Base-by-base conservation (phyloP, 768 basidiomycete genomes). In the Pisolithus albus region DNA sequence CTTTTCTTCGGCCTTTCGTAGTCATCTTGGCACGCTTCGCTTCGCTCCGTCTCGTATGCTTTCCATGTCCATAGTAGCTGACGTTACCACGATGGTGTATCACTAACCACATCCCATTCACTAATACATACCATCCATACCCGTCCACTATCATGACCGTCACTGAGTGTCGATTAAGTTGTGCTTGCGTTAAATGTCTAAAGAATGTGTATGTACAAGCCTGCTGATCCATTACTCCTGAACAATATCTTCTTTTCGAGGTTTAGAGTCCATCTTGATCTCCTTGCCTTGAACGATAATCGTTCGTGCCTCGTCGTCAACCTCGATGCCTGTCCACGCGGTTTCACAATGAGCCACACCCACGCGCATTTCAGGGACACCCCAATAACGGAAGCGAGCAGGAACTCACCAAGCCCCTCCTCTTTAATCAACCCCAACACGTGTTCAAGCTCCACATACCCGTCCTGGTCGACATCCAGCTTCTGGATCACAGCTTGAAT, bases 211-310 rank as follows among this genome's bases (percentile, higher is more conserved):
- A 13, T 34, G 13, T 34, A 34, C 34, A 34, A 34, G 34, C 34
- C 13, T 34, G 11, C 34, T 15, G 11, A 15, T 34, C 4, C 52
- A 65, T 64, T 70, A 77, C 62, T 89, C 88, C 64, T 88, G 84
- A 38, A 96, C 83, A 59, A 97, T 95, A 65, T 98, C 94, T 73
- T 96, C 95, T 72, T 95, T 93, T 65, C 91, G 81, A n/a, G 92
- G 91, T 61, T 71, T 80, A 21, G 79, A 77, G 59, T 86, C 81
- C 46, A n/a, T 47, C 68, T 86, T 86, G 53, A 94, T 75, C 68
- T 94, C 91, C 50, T 75, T 79, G 28, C 91, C 86, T 65, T 91
- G 88, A 28, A 89, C 86, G 40, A 94, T 81, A 57, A 95, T 75
- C 10, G 81, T 81, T 69, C 88, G 80, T 3, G 87, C 91, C 52